phyloP scores from a whole-genome alignment of 2,329 filamentous ascomycete species.

The Alternaria arbusti region DNA sequence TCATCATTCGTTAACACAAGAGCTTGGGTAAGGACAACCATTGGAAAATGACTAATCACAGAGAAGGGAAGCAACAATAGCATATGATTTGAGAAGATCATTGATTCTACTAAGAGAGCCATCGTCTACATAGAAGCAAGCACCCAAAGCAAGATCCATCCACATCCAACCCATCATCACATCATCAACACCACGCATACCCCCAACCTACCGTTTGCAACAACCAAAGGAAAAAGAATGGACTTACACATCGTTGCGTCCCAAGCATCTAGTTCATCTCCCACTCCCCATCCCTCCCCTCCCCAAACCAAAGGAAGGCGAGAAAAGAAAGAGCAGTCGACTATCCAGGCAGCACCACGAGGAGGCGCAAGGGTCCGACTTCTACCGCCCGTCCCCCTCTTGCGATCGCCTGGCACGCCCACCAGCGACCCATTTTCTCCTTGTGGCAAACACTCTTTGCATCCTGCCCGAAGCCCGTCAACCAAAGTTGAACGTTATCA shows the following conservation, averaged over 20 bases:
- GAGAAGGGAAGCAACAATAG: not conserved
- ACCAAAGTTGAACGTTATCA: not conserved
- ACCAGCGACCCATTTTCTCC: constrained; percentile 30
- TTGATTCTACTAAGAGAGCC: not conserved
- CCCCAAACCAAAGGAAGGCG: too few species aligned
- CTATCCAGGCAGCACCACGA: constrained; percentile 46
- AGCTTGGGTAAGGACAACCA: too few species aligned
- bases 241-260: constrained; percentile 25
- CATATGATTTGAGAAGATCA: not conserved
- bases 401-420: constrained; percentile 26
- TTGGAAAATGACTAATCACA: rapidly evolving
- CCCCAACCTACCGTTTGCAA: not conserved
- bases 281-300: not conserved
- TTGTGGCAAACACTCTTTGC: constrained; percentile 14
- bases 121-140: not conserved
- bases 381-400: constrained; percentile 44
- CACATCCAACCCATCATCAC: not conserved
- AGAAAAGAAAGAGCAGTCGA: constrained; percentile 10
- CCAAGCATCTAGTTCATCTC: constrained; percentile 46
- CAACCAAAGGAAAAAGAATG: not conserved
- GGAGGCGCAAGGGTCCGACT: constrained; percentile 48
- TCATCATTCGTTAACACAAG: too few species aligned
- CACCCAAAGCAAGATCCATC: not conserved
- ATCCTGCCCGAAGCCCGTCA: not conserved
- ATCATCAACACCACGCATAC: not conserved